phyloP scores from a whole-genome alignment of 2,329 filamentous ascomycete species.

The Botrytis cinerea region DNA sequence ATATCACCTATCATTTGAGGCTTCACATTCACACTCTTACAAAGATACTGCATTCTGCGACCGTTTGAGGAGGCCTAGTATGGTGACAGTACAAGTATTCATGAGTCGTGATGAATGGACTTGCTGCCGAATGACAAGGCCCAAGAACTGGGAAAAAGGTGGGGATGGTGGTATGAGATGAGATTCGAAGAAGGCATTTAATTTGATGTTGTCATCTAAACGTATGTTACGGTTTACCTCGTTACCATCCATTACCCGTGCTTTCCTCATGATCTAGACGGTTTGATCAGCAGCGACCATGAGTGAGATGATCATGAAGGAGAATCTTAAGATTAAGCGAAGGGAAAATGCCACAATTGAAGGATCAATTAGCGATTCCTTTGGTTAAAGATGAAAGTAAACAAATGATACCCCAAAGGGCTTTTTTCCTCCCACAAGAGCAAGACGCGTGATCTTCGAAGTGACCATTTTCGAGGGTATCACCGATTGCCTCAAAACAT shows the following conservation, averaged over 20 bases:
- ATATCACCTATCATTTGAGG: conserved; percentile 29
- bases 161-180: conserved; percentile 7
- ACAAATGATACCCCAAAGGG: conserved; percentile 10
- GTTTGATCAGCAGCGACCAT: conserved; percentile 20
- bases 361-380: neutral
- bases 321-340: conserved; percentile 16
- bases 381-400: neutral
- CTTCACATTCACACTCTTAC: conserved; percentile 25
- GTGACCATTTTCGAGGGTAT: conserved; percentile 22
- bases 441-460: conserved; percentile 29
- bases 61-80: conserved; percentile 20
- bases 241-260: conserved; percentile 10
- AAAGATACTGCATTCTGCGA: conserved; percentile 25
- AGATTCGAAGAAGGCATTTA: neutral
- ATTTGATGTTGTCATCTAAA: conserved; percentile 14
- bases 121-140: conserved; percentile 4
- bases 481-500: conserved; percentile 36
- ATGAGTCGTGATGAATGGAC: conserved; percentile 12
- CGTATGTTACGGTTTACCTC: neutral
- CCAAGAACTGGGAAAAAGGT: conserved; percentile 8
- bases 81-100: conserved; percentile 18
- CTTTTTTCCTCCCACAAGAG: conserved; percentile 19
- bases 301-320: conserved; percentile 17
- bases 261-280: conserved; percentile 5
- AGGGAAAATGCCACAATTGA: conserved; percentile 2